Percentiles rank a stretch among this genome's conserved stretches.
Evolutionary conservation across 129 eudicot genomes (phyloP).

Genomic region (Pseudognaphalium luteoalbum): DNA sequence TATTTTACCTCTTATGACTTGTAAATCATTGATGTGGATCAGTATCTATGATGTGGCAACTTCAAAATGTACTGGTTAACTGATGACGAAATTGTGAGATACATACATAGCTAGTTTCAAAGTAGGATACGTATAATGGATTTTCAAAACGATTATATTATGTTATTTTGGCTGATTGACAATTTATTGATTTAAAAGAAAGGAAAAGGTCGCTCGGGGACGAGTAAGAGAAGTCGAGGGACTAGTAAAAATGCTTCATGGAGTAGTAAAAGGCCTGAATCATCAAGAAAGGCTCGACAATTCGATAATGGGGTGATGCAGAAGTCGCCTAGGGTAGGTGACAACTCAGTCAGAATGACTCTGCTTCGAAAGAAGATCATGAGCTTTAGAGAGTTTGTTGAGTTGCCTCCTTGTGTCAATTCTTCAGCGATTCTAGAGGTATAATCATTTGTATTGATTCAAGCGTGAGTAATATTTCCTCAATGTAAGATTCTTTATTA

Average conservation of each 20-base stretch:
- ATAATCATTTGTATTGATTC: constrained; percentile 4
- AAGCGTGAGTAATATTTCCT: not conserved
- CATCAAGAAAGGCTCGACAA: constrained; percentile 18
- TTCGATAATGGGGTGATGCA: constrained; percentile 14
- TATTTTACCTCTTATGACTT: no score
- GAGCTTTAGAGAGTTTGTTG: constrained; percentile 69
- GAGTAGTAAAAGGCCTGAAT: constrained; percentile 22
- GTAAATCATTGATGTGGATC: no score
- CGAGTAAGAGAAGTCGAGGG: constrained; percentile 26
- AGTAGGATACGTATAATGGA: no score
- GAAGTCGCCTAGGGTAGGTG: constrained; percentile 40
- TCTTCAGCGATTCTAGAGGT: constrained; percentile 71
- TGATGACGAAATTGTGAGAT: not conserved
- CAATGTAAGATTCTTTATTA: not conserved
- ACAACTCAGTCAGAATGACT: constrained; percentile 38
- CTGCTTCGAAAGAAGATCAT: constrained; percentile 64
- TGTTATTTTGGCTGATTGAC: constrained; percentile 1
- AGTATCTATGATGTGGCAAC: no score
- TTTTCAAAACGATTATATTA: no score
- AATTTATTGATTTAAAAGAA: constrained; percentile 31
- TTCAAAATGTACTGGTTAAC: not conserved
- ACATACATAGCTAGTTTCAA: not conserved
- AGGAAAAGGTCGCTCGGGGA: constrained; percentile 33
- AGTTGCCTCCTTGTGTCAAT: constrained; percentile 55
- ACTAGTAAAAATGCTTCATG: constrained; percentile 12